Conservation (phyloP, 495 filamentous ascomycete species). For the Hypoxylon fuscum region DNA sequence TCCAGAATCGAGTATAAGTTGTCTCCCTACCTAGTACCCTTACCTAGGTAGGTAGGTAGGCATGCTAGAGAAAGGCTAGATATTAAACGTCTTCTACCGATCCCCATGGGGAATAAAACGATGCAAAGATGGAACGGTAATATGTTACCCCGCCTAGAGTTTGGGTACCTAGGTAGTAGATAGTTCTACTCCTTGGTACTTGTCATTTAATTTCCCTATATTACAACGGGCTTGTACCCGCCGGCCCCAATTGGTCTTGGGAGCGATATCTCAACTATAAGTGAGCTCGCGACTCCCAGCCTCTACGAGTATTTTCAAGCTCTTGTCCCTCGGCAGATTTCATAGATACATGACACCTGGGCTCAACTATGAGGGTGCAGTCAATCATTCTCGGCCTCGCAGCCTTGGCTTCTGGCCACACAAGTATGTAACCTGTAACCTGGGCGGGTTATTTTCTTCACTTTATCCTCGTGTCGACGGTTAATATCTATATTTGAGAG, state of each 20-base stretch:
- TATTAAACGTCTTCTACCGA: slow-evolving; percentile 1
- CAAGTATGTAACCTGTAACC: slow-evolving; percentile 2
- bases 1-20: no score
- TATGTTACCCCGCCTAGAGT: slow-evolving; percentile 22
- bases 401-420: slow-evolving; percentile 28
- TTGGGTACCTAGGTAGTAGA: no score
- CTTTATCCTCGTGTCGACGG: no score
- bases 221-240: slow-evolving; percentile 21
- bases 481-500: no score
- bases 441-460: no score
- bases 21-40: no score
- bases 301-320: no score
- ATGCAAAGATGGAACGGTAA: neutral
- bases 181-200: slow-evolving; percentile 19
- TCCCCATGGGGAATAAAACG: slow-evolving; percentile 3
- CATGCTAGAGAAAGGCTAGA: no score
- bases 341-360: no score
- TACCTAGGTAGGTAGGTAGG: no score
- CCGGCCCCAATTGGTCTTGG: slow-evolving; percentile 26
- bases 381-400: slow-evolving; percentile 34
- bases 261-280: slow-evolving; percentile 22
- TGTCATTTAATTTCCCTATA: slow-evolving; percentile 34
- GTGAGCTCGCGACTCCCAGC: slow-evolving; percentile 5
- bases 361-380: slow-evolving; percentile 33
- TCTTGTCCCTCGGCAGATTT: no score